These are phyloP conservation scores for Taphrina deformans DNA, from an alignment of 1,139 yeast genomes.

Conservation along the genomic window DNA sequence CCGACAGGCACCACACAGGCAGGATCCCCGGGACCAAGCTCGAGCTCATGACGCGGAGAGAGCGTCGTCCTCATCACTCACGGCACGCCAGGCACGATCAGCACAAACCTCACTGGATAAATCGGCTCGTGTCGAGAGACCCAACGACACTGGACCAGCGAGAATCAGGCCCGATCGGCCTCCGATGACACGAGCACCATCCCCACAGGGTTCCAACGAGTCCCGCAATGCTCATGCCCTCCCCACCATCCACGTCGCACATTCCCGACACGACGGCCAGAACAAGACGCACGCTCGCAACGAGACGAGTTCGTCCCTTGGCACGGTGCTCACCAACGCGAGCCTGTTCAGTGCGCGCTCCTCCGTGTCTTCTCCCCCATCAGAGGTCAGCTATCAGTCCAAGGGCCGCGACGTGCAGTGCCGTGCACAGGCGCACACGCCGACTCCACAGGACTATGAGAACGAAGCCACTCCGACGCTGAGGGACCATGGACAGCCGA, in stretches of 20 bases:
- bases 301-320: slow-evolving; percentile 24
- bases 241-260: neutral
- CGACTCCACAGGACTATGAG: neutral
- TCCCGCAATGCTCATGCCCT: neutral
- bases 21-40: neutral
- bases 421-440: slow-evolving; percentile 3
- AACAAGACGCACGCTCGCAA: slow-evolving; percentile 7
- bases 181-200: neutral
- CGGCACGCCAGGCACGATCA: neutral
- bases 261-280: neutral
- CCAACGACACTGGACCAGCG: neutral
- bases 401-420: neutral
- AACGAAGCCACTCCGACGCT: slow-evolving; percentile 9
- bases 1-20: neutral
- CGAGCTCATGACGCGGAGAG: neutral
- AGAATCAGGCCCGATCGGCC: neutral
- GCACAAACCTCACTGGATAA: neutral
- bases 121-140: neutral
- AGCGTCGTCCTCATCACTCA: neutral
- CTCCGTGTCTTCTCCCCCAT: slow-evolving; percentile 14
- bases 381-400: neutral
- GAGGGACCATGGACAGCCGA: neutral
- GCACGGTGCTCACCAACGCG: slow-evolving; percentile 20
- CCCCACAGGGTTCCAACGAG: neutral
- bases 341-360: slow-evolving; percentile 15